Evolutionary conservation across 345 rosid genomes (phyloP).

Genomic region (Trapa bicornis): DNA sequence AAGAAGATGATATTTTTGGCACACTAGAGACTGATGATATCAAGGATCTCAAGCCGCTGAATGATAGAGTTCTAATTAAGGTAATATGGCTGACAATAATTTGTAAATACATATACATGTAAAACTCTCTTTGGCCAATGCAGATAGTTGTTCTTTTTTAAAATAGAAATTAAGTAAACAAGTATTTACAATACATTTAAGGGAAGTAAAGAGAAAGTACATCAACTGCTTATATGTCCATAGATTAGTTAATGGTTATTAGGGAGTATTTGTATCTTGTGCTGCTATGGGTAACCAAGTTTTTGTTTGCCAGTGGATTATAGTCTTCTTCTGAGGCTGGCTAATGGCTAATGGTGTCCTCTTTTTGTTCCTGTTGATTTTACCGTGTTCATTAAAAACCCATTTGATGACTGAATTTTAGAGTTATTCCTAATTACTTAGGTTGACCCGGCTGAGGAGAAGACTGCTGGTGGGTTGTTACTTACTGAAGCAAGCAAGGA

Average conservation of each 20-base stretch:
- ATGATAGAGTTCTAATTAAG: slow-evolving; percentile 82
- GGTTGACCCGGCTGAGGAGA: slow-evolving; percentile 90
- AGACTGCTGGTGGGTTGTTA: slow-evolving; percentile 90
- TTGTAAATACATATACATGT: neutral
- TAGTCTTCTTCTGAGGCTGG: neutral
- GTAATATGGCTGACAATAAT: slow-evolving; percentile 16
- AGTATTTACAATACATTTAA: too few species aligned
- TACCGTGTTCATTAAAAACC: neutral
- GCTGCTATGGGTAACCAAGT: neutral
- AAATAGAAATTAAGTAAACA: too few species aligned
- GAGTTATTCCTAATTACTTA: slow-evolving; percentile 10
- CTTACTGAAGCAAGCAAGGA: slow-evolving; percentile 80
- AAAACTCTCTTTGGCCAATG: neutral
- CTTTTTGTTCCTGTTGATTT: neutral
- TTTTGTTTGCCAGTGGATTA: too few species aligned
- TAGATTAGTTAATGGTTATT: too few species aligned
- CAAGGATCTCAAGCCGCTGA: slow-evolving; percentile 87
- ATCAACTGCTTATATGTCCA: too few species aligned
- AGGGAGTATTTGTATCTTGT: neutral
- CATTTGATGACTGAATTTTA: neutral
- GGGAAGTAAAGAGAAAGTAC: too few species aligned
- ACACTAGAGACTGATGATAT: slow-evolving; percentile 83
- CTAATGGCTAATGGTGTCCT: neutral
- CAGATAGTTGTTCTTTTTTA: neutral
- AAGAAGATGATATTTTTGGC: slow-evolving; percentile 92